Evolutionary conservation across 73 alveolate species (phyloP), one percentile per base, ranked within the genome.

Genomic region (Breviolum minutum): DNA sequence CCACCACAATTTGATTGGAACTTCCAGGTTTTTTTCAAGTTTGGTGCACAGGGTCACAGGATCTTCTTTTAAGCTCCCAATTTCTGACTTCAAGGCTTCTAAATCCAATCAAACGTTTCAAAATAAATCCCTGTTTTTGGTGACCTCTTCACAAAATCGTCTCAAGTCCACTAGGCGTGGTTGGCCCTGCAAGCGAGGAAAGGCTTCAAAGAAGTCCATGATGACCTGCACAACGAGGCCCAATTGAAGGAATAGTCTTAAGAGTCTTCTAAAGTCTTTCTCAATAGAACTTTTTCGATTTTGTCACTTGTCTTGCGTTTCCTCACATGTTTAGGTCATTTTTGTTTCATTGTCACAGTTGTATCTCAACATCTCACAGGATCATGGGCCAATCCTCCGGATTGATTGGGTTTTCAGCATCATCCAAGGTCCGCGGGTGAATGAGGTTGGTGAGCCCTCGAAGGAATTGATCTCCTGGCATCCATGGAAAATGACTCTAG

Each of bases 131-230:
- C 16, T 77, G 63, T 30, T 27, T 30, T 27, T 77, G 27, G 26
- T 77, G 71, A 83, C 92, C 92, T 92, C 98, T 81, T 73, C 91
- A 64, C 90, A 92, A 80, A 92, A 92, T 70, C 98, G 98, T 11
- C 54, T 48, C 19, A 74, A 54, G 66, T 92, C 98, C 88, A 92
- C 98, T 29, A 92, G 54, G 68, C 73, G 87, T 6, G 98, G 98
- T n/a, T 92, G 98, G 26, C 98, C 98, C 66, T 63, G 68, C 89
- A 92, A 68, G 5, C 98, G 98, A 26, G 91, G 81, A 22, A 62
- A 74, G 80, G 84, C 83, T 30, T 74, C 91, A 61, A 92, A 92
- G 79, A 73, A 81, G 91, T 92, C 98, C 80, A 81, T 81, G 63
- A 92, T 48, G 66, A 63, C 98, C 98, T 92, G 48, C 77, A 7